Percentiles rank a stretch among this genome's conserved stretches.
Evolutionary conservation across 345 rosid species (phyloP).

Genomic region (Gossypium turneri): DNA sequence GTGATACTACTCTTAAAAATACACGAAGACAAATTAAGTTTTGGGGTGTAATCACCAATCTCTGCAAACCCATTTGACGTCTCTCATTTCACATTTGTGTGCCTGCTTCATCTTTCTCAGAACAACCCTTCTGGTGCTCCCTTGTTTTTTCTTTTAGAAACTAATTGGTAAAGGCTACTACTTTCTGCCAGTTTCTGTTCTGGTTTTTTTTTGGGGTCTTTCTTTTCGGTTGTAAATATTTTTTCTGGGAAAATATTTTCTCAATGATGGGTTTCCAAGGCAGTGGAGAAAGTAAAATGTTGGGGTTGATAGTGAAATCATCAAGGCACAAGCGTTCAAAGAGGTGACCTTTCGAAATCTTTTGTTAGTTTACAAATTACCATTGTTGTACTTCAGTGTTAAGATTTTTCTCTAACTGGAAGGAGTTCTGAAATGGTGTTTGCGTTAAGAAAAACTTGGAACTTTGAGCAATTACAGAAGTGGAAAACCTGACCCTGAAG

Average conservation of each 20-base stretch:
- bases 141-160: constrained; percentile 19
- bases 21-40: constrained; percentile 27
- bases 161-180: constrained; percentile 25
- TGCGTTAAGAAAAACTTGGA: constrained; percentile 11
- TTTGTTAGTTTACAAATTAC: constrained; percentile 28
- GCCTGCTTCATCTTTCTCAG: constrained; percentile 13
- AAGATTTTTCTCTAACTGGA: constrained; percentile 22
- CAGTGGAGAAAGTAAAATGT: constrained; percentile 39
- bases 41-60: constrained; percentile 23
- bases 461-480: constrained; percentile 21
- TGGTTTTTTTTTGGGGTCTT: constrained; percentile 8
- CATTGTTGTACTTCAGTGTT: background rate
- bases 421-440: constrained; percentile 22
- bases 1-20: constrained; percentile 19
- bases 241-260: constrained; percentile 17
- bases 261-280: constrained; percentile 55
- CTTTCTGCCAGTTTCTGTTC: background rate
- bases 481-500: constrained; percentile 2
- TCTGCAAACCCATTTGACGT: constrained; percentile 20
- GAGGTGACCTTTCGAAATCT: constrained; percentile 48
- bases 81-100: background rate
- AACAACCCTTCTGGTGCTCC: constrained; percentile 12
- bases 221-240: background rate
- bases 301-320: constrained; percentile 47
- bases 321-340: constrained; percentile 74